Evolutionary conservation across 2,329 filamentous ascomycete genomes (phyloP), one percentile per base, ranked within the genome.

Genomic region (Rutstroemia sp.): DNA sequence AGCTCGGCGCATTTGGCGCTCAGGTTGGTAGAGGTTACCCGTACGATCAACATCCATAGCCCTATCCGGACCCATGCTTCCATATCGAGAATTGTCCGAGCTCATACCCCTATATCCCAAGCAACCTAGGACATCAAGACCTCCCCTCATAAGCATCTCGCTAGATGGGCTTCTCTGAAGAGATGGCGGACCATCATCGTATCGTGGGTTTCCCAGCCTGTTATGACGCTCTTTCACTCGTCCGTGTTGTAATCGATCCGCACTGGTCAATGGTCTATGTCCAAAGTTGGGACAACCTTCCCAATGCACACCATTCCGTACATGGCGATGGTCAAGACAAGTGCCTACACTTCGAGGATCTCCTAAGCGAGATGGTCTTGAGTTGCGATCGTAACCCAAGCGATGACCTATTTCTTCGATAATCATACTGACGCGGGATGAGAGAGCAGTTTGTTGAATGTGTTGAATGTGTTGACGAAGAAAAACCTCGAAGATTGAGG

Each of bases 261-360:
- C 38, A 21, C 23, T 27, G 14, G 23, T 41, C 14, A 54, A 17
- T 41, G 27, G 34, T 41, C 45, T 54, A 2, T 34, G 52, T 10
- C 48, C 48, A 9, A 27, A 54, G 39, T 49, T 54, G 19, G 52
- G 52, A 49, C 52, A 54, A 8, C 14, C 34, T n/a, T 49, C 52
- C 52, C 52, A 54, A 17, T 54, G 52, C 27, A 54, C 14, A 10
- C 52, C 52, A 5, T 54, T 49, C 30, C 48, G 48, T 23, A 48
- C 52, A 23, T 54, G 52, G 12, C 52, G 52, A 9, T 21, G 25
- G 41, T 54, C 52, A 9, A 49, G 38, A 19, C 52, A 54, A 27
- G 45, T 39, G 10, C 27, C 48, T 38, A 27, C 16, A 25, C 30
- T 45, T 48, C 48, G 42, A 16, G 17, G 42, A 16, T 19, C 38